Conservation (phyloP, 2,329 filamentous ascomycete species). For the Neurospora sp. region DNA sequence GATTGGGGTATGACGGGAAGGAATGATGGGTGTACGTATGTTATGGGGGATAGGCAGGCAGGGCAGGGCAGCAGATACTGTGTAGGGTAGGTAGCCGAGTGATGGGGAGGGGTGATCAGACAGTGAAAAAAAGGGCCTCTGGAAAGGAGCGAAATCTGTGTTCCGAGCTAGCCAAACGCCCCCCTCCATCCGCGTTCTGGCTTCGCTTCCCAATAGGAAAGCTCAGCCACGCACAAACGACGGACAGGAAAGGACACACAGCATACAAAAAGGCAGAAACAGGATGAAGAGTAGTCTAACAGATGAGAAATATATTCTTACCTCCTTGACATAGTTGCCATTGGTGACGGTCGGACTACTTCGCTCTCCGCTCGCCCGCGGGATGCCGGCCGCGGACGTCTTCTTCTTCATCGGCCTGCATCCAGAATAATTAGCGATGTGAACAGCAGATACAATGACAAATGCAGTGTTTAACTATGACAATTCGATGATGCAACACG, state of each 20-base stretch:
- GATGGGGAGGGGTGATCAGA: neutral
- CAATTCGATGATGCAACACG: neutral
- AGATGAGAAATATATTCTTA: constrained; percentile 27
- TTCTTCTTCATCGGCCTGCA: constrained; percentile 68
- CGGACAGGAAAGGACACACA: neutral
- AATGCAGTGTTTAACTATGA: neutral
- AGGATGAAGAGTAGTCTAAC: neutral
- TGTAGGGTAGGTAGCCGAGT: neutral
- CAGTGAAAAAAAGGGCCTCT: neutral
- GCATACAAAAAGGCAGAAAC: constrained; percentile 1
- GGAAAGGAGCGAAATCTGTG: neutral
- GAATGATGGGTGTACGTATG: neutral
- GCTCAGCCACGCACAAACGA: neutral
- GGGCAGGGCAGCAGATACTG: neutral
- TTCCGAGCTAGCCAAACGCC: neutral
- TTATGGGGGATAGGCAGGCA: neutral
- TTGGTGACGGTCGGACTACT: constrained; percentile 47
- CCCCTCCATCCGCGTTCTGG: neutral
- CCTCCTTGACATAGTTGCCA: constrained; percentile 42
- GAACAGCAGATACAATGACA: constrained; percentile 4
- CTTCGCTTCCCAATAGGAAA: neutral
- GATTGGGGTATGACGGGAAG: neutral
- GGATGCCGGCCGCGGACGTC: constrained; percentile 54
- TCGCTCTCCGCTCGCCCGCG: constrained; percentile 53
- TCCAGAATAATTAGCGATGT: constrained; percentile 17